Evolutionary conservation across 2,329 filamentous ascomycete species (phyloP), one percentile per base, ranked within the genome.

Genomic region (Whalleya microplaca): DNA sequence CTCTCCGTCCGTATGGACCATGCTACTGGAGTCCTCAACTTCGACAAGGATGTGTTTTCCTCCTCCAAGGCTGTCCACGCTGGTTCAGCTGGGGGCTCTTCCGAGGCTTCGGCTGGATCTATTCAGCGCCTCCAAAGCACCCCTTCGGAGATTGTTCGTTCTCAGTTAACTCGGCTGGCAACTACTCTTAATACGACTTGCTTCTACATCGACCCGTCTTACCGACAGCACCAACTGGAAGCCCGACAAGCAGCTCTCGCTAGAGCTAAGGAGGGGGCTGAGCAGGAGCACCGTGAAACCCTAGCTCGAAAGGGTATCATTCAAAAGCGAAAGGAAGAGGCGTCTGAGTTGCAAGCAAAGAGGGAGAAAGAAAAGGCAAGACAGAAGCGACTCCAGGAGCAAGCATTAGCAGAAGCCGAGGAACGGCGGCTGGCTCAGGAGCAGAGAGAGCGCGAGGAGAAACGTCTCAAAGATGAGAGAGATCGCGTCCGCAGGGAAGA

Each of bases 21-120:
- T 73, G 92, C 92, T 60, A 94, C 93, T 51, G 92, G 95, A 58
- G 91, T 97, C 48, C 85, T 99, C 58, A 97, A 92, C 74, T 99
- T 99, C 69, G 95, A 99, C 75, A 96, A 92, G 52, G 95, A 99
- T 74, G 92, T 99, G 64, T 98, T 99, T 82, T 96, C 95, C 37
- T 97, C 95, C 16, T 88, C 93, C 71, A 98, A 96, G 82, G 91
- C 94, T 64, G 84, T 92, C 59, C 91, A 96, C 76, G 83, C 90
- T 62, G 92, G 93, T 62, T 92, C 92, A 65, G 85, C 83, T 55
- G 87, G 91, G 60, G 93, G 93, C 58, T 96, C 94, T 53, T 91
- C 94, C 45, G 95, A 98, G 78, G 85, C 81, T 62, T 93, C 97
- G 71, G 83, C 84, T 53, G 88, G 89, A 69, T 90, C 90, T 48